These are phyloP conservation scores for Aspergillus latus DNA, from an alignment of 2,329 filamentous ascomycete species.

Conservation along the genomic window DNA sequence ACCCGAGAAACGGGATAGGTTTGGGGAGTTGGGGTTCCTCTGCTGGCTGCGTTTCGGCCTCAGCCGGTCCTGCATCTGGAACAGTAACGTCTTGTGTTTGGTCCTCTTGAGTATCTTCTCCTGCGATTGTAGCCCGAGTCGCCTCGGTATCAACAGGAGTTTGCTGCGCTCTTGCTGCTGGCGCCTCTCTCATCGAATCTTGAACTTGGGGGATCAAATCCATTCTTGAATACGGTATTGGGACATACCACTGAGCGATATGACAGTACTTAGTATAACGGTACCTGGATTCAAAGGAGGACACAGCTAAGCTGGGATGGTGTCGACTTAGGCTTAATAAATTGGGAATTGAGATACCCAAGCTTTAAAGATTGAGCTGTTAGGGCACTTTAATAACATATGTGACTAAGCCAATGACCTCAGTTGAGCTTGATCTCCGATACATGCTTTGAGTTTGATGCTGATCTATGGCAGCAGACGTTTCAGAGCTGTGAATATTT, in stretches of 20 bases:
- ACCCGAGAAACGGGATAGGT: slow-evolving; percentile 33
- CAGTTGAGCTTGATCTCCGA: background rate
- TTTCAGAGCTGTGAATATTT: background rate
- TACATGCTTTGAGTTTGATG: background rate
- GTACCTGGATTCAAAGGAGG: background rate
- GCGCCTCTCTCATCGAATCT: slow-evolving; percentile 15
- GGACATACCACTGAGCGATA: background rate
- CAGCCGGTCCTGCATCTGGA: slow-evolving; percentile 23
- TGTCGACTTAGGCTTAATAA: background rate
- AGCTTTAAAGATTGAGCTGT: background rate
- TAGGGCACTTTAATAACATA: background rate
- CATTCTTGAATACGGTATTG: slow-evolving; percentile 14
- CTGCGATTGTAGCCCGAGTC: slow-evolving; percentile 20
- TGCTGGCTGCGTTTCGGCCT: slow-evolving; percentile 16
- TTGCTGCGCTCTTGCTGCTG: slow-evolving; percentile 6
- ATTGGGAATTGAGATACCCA: background rate
- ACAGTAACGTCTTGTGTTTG: slow-evolving; percentile 23
- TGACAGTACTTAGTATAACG: background rate
- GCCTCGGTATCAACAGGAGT: slow-evolving; percentile 29
- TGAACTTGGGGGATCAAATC: slow-evolving; percentile 22
- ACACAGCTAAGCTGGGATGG: background rate
- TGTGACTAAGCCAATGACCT: background rate
- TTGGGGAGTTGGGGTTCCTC: slow-evolving; percentile 19
- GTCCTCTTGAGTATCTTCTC: slow-evolving; percentile 19
- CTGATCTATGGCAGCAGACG: background rate